Evolutionary conservation across 495 filamentous ascomycete species (phyloP).

Genomic region (Neurospora sp.): DNA sequence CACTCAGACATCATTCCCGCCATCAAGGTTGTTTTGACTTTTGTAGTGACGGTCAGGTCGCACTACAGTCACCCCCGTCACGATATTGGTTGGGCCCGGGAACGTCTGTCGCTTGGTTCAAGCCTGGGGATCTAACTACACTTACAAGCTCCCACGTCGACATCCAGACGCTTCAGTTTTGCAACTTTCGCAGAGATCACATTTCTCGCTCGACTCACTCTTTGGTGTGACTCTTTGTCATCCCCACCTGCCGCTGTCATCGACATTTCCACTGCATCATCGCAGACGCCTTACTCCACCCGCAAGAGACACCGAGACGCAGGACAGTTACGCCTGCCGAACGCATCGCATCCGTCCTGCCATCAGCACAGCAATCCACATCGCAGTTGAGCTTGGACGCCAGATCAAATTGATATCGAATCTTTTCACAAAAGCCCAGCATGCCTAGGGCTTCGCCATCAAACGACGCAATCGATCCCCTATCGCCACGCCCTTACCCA

Average conservation of each 20-base stretch:
- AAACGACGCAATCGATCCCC: conserved; percentile 27
- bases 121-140: neutral
- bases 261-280: neutral
- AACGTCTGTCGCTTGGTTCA: neutral
- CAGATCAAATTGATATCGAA: neutral
- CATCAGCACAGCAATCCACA: neutral
- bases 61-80: neutral
- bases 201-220: neutral
- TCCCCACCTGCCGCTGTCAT: neutral
- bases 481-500: conserved; percentile 27
- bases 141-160: neutral
- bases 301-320: neutral
- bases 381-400: neutral
- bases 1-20: neutral
- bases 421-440: conserved; percentile 1
- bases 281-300: neutral
- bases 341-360: neutral
- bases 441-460: conserved; percentile 42
- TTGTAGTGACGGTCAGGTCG: neutral
- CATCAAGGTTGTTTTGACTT: neutral
- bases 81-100: neutral
- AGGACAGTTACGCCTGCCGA: neutral
- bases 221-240: neutral
- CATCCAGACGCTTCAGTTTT: neutral
- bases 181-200: neutral